Percentiles rank a stretch among this genome's conserved stretches.
Evolutionary conservation across 352 stramenopile species (phyloP).

Genomic region (Phytophthora vignae): DNA sequence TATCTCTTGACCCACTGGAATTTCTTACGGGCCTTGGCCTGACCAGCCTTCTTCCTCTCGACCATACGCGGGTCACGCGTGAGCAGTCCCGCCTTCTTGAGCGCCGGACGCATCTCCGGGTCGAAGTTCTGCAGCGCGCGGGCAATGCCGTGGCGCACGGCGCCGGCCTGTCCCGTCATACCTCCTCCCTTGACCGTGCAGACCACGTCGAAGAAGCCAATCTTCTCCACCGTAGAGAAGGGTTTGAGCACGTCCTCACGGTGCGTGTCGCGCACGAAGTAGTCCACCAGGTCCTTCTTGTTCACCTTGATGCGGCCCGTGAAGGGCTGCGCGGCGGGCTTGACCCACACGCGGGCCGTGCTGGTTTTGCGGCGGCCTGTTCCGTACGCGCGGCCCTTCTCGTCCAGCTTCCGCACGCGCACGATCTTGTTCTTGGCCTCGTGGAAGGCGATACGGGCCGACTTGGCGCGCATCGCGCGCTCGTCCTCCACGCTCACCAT

Average conservation of each 20-base stretch:
- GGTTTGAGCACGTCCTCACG: conserved; percentile 90
- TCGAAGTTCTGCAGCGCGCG: conserved; percentile 96
- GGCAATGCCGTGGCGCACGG: conserved; percentile 93
- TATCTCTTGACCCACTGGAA: conserved; percentile 99
- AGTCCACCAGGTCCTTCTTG: conserved; percentile 94
- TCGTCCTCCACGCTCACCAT: conserved; percentile 71
- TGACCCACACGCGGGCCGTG: conserved; percentile 94
- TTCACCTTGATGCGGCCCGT: conserved; percentile 93
- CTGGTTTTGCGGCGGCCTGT: conserved; percentile 95
- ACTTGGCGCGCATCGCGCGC: conserved; percentile 73
- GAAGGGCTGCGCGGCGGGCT: conserved; percentile 77
- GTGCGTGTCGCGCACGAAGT: conserved; percentile 92
- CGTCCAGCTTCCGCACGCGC: conserved; percentile 76
- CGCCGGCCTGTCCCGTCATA: conserved; percentile 93
- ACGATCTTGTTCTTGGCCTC: conserved; percentile 81
- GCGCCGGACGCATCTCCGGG: conserved; percentile 88
- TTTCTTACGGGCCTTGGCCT: conserved; percentile 96
- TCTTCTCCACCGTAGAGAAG: conserved; percentile 74
- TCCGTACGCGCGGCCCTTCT: conserved; percentile 87
- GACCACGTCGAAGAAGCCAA: conserved; percentile 93
- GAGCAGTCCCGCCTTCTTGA: conserved; percentile 95
- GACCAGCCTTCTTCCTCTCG: conserved; percentile 97
- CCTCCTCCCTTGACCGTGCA: conserved; percentile 94
- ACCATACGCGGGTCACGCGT: conserved; percentile 96
- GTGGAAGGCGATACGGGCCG: conserved; percentile 67